These are phyloP conservation scores for Testicularia cyperi DNA, from an alignment of 1,284 basidiomycete species.

Conservation along the genomic window DNA sequence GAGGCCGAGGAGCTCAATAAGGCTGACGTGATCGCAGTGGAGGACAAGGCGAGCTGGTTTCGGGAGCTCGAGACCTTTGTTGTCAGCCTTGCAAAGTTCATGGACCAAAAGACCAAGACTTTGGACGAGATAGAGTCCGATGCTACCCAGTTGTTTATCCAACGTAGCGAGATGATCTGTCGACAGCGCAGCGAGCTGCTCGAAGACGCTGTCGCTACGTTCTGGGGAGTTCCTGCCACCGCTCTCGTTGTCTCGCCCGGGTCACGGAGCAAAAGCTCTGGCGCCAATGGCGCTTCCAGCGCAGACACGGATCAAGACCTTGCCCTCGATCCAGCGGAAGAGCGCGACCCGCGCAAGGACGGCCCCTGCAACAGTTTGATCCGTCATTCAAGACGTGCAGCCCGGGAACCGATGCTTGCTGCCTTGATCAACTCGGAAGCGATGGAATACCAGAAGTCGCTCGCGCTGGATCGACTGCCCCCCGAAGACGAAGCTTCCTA, in stretches of 20 bases:
- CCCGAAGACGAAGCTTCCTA: slow-evolving; percentile 27
- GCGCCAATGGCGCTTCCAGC: too few species aligned
- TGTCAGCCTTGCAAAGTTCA: slow-evolving; percentile 41
- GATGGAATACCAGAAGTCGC: too few species aligned
- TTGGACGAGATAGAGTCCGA: slow-evolving; percentile 48
- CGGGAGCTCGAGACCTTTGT: slow-evolving; percentile 50
- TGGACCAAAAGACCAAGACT: slow-evolving; percentile 42
- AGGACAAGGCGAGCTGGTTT: slow-evolving; percentile 50
- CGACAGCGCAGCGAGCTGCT: slow-evolving; percentile 19
- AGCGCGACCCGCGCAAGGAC: slow-evolving; percentile 4
- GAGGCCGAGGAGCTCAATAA: slow-evolving; percentile 42
- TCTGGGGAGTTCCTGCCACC: slow-evolving; percentile 17
- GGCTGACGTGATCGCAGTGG: slow-evolving; percentile 27
- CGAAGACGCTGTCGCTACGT: slow-evolving; percentile 25
- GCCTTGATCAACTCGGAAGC: too few species aligned
- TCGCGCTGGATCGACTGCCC: too few species aligned
- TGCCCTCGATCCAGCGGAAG: too few species aligned
- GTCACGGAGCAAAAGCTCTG: too few species aligned
- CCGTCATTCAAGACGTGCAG: slow-evolving; percentile 4
- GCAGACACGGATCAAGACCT: too few species aligned
- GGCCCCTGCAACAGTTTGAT: slow-evolving; percentile 2
- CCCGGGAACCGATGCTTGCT: too few species aligned
- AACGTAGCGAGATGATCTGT: slow-evolving; percentile 18
- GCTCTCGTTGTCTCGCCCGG: too few species aligned
- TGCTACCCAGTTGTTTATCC: slow-evolving; percentile 15